Evolutionary conservation across 129 eudicot species (phyloP).

Genomic region (Saposhnikovia divaricata): DNA sequence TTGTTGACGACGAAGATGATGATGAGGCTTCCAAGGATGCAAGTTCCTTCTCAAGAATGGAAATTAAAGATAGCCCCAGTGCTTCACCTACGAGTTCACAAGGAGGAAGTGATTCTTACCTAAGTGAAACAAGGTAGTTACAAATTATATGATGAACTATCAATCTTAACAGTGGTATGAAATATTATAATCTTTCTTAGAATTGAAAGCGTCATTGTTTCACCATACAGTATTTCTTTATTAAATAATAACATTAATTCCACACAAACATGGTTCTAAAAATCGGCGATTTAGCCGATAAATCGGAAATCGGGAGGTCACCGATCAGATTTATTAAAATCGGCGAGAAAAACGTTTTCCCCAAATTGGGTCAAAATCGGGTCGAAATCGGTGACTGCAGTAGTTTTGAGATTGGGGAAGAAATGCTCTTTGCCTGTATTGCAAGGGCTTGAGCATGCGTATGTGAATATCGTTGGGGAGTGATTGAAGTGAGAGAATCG

Average conservation of each 20-base stretch:
- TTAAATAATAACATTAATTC: neutral
- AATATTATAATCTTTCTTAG: neutral
- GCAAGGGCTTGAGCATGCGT: no score
- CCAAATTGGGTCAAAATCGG: no score
- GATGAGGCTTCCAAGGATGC: conserved; percentile 23
- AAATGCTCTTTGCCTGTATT: no score
- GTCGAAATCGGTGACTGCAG: no score
- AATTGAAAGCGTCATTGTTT: neutral
- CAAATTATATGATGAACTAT: neutral
- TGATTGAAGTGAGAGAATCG: no score
- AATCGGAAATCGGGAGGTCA: no score
- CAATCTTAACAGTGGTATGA: neutral
- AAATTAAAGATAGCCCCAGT: conserved; percentile 6
- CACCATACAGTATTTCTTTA: neutral
- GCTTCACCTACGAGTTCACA: conserved; percentile 29
- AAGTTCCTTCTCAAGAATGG: conserved; percentile 18
- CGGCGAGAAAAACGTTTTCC: no score
- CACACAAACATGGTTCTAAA: no score
- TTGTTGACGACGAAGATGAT: conserved; percentile 20
- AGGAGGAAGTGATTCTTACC: conserved; percentile 54
- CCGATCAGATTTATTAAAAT: no score
- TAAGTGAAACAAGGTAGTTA: conserved; percentile 73
- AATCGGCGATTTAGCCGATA: no score
- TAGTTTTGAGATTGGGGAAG: no score
- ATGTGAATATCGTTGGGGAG: no score